Conservation (phyloP, 208 protist genomes). For the Crithidia fasciculata region DNA sequence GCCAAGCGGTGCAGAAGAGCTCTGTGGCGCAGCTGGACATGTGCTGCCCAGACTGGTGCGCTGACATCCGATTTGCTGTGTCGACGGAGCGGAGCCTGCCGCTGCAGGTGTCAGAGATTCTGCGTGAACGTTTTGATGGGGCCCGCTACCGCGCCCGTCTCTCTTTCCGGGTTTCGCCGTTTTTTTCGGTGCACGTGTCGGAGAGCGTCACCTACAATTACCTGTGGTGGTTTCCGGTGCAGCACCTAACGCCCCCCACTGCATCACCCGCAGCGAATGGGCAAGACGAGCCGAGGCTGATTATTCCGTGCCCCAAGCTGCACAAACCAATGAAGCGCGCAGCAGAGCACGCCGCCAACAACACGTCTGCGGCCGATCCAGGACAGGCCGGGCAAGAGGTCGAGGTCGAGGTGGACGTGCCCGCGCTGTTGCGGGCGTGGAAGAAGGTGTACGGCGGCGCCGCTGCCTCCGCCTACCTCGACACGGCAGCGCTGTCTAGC, state of each 20-base stretch:
- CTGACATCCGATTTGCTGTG: slow-evolving; percentile 48
- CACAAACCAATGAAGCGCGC: too few species aligned
- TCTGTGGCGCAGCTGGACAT: slow-evolving; percentile 23
- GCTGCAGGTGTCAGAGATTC: not conserved
- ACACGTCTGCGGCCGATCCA: not conserved
- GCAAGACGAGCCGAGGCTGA: too few species aligned
- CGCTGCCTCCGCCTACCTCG: slow-evolving; percentile 25
- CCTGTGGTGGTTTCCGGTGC: slow-evolving; percentile 29
- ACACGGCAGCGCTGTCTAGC: slow-evolving; percentile 11
- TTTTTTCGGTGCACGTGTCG: slow-evolving; percentile 29
- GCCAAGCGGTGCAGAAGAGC: slow-evolving; percentile 4
- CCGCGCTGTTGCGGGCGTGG: slow-evolving; percentile 46
- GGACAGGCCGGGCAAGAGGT: slow-evolving; percentile 18
- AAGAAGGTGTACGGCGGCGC: slow-evolving; percentile 29
- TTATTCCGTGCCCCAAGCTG: too few species aligned
- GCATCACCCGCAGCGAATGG: not conserved
- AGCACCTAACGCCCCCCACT: not conserved
- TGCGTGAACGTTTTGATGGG: not conserved
- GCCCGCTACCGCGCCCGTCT: slow-evolving; percentile 17
- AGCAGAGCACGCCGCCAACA: not conserved
- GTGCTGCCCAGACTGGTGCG: slow-evolving; percentile 43
- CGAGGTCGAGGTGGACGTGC: slow-evolving; percentile 72
- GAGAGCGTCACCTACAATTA: not conserved
- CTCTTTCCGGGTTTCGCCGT: slow-evolving; percentile 15
- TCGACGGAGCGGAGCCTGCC: slow-evolving; percentile 18